Base-by-base conservation (phyloP, 306 rosid genomes). In the Sophora flavescens region DNA sequence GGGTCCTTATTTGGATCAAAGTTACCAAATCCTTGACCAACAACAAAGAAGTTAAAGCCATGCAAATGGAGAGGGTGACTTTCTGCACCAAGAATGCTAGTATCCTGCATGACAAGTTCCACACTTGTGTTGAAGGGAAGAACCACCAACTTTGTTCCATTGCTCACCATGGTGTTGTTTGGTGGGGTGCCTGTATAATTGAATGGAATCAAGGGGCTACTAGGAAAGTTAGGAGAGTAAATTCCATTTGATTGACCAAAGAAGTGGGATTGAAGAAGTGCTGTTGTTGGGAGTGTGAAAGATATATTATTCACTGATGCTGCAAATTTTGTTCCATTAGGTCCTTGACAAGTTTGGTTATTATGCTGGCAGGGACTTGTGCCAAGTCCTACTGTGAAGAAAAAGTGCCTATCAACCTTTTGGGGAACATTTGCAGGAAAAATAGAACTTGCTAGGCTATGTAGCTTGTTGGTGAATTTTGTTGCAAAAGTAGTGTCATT, bases 21-120 rank as follows among this genome's bases (percentile, higher is more conserved):
- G 72, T 91, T 91, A 0, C 97, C 92, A 76, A 87, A 89, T 3
- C 93, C 96, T 81, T 85, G 90, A 0, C 93, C 91, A 5, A 88
- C 88, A 30, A 91, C 88, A 70, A 91, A 84, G 87, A 89, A 89
- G 58, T 91, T 87, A 39, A 82, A 88, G 1, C 96, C 96, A 83
- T 88, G 96, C 56, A 88, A 82, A 85, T 87, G 96, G 12, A 91
- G 82, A 56, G 96, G 93, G 63, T 91, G 90, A 39, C 84, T 87
- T 54, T 89, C 93, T 0, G 75, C 88, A 28, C 88, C 86, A 18
- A 91, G 84, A 60, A 91, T 84, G 78, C 91, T 84, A 0, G 93
- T 91, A 48, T 87, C 91, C 60, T 89, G 91, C 84, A 89, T 1
- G 2, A 87, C 80, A 72, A 87, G 74, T 64, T 88, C 91, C 22